Evolutionary conservation across 2,329 filamentous ascomycete species (phyloP), one percentile per base, ranked within the genome.

Genomic region (Pseudocercospora vitis): DNA sequence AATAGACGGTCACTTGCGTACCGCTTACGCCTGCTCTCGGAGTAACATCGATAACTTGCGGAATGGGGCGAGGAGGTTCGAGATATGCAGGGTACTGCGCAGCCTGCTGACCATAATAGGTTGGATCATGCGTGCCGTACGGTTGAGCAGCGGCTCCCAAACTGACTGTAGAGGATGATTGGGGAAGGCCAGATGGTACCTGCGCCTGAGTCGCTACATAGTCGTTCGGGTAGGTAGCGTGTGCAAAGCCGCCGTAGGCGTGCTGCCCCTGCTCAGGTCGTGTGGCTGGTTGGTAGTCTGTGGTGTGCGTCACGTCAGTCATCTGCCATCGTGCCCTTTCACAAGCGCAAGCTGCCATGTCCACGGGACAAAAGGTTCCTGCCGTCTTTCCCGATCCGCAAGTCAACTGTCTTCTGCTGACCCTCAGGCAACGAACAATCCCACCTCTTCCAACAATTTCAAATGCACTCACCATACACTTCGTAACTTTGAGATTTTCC

Each of bases 401-500:
- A 45, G 24, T 23, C 42, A 31, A 23, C 42, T 45, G 42, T 24
- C 42, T 31, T 28, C 24, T n/a, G n/a, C n/a, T 45, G 24, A 11
- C 42, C 24, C 42, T 28, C 46, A 52, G 35, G 42, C 44, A 51
- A 50, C 19, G 18, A 28, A 42, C 50, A 18, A 45, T 45, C 40
- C 40, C 2, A 19, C 40, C 11, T 31, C 29, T 45, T 24, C 24
- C 42, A 31, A 31, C 42, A 31, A 28, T 14, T 45, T 31, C 49
- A 56, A 56, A 37, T 37, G 51, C 55, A 85, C 89, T 77, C 78
- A 95, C 91, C 88, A 75, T 92, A 87, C 77, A 91, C 82, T 72
- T 86, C 87, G 72, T 86, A 80, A 74, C 85, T 79, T 72, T 87
- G 84, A 55, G 83, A 75, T 75, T 95, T 95, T 68, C 81, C 79